These are phyloP conservation scores for Dioscorea cayenensis DNA, from an alignment of 116 monocot genomes.

Conservation along the genomic window DNA sequence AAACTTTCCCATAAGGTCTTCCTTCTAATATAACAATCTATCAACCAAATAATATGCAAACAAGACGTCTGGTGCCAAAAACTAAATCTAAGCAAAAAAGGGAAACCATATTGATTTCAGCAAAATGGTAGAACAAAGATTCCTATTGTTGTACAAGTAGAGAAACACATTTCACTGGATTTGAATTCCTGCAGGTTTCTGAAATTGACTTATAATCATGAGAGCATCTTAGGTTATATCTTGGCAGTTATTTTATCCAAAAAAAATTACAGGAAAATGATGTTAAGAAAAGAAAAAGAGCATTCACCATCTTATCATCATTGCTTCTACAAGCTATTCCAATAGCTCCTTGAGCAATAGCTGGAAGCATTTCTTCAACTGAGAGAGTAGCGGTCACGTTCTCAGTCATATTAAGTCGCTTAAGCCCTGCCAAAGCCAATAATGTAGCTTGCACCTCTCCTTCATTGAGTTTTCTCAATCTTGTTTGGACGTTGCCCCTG, in stretches of 20 bases:
- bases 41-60: too few relatives aligned
- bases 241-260: background rate
- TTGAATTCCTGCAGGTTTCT: too few relatives aligned
- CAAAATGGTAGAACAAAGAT: too few relatives aligned
- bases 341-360: constrained; percentile 96
- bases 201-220: too few relatives aligned
- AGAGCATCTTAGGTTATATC: too few relatives aligned
- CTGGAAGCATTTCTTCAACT: constrained; percentile 94
- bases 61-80: too few relatives aligned
- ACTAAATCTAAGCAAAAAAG: too few relatives aligned
- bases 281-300: background rate
- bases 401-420: constrained; percentile 82
- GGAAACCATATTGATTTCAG: too few relatives aligned
- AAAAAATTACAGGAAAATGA: background rate
- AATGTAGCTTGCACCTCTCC: constrained; percentile 87
- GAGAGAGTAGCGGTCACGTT: constrained; percentile 70
- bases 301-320: constrained; percentile 79
- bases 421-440: constrained; percentile 87
- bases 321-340: constrained; percentile 93
- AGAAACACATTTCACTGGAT: too few relatives aligned
- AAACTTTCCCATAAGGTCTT: too few relatives aligned
- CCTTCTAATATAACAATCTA: too few relatives aligned
- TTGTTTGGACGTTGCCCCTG: constrained; percentile 96
- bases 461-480: constrained; percentile 77
- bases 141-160: too few relatives aligned